These are phyloP conservation scores for Colletotrichum theobromicola DNA, from an alignment of 2,329 filamentous ascomycete genomes.

Conservation along the genomic window DNA sequence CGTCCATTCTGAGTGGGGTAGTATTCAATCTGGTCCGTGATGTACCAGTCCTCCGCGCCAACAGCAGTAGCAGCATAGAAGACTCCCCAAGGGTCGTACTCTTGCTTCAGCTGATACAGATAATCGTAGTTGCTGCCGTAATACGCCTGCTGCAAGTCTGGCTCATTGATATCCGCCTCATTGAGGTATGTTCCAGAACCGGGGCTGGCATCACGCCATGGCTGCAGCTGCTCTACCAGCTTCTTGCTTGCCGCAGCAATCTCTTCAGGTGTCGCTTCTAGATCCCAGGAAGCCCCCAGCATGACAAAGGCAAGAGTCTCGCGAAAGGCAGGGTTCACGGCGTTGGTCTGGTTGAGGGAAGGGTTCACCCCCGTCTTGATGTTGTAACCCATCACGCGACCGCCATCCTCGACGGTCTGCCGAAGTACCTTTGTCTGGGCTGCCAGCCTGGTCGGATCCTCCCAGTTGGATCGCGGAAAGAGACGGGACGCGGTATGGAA, in stretches of 20 bases:
- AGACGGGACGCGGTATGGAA: slow-evolving; percentile 22
- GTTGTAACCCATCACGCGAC: slow-evolving; percentile 20
- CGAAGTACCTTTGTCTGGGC: slow-evolving; percentile 27
- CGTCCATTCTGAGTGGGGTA: not conserved
- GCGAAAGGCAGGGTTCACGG: slow-evolving; percentile 45
- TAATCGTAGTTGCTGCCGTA: slow-evolving; percentile 39
- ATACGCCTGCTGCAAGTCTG: slow-evolving; percentile 39
- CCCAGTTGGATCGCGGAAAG: slow-evolving; percentile 28
- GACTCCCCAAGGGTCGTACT: slow-evolving; percentile 37
- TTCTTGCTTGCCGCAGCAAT: slow-evolving; percentile 29
- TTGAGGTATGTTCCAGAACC: slow-evolving; percentile 31
- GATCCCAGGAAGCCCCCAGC: slow-evolving; percentile 28
- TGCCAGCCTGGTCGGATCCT: slow-evolving; percentile 21
- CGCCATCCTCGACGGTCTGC: slow-evolving; percentile 5
- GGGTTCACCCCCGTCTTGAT: slow-evolving; percentile 24
- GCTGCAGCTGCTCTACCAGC: slow-evolving; percentile 26
- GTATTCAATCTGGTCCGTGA: not conserved
- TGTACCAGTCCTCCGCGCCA: slow-evolving; percentile 41
- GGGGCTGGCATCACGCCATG: slow-evolving; percentile 27
- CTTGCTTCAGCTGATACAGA: slow-evolving; percentile 38
- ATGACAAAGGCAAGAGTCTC: slow-evolving; percentile 40
- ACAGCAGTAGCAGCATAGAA: slow-evolving; percentile 41
- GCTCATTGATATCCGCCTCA: slow-evolving; percentile 41
- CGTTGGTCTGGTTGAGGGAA: slow-evolving; percentile 35
- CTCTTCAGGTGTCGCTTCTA: slow-evolving; percentile 28